These are phyloP conservation scores for Clarireedia monteithiana DNA, from an alignment of 2,329 filamentous ascomycete species.

Conservation along the genomic window DNA sequence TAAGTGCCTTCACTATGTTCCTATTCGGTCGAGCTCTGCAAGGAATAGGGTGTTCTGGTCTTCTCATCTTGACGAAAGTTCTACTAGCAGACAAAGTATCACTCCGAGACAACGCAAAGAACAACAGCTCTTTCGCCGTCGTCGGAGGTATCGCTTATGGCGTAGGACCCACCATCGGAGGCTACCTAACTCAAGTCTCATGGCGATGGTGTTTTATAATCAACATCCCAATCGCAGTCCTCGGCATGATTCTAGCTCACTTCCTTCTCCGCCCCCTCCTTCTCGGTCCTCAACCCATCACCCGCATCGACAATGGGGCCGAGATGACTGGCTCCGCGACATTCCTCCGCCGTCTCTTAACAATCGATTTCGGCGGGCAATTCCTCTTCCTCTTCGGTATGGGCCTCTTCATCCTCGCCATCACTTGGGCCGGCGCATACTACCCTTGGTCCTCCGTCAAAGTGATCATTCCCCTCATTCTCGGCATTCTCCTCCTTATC, in stretches of 20 bases:
- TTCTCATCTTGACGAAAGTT: slow-evolving; percentile 52
- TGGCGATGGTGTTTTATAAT: slow-evolving; percentile 65
- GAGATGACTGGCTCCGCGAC: slow-evolving; percentile 21
- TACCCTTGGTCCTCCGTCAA: slow-evolving; percentile 34
- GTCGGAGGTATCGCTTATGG: slow-evolving; percentile 52
- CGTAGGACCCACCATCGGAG: slow-evolving; percentile 49
- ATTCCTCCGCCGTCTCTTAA: slow-evolving; percentile 38
- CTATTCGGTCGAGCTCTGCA: slow-evolving; percentile 57
- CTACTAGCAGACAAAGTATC: slow-evolving; percentile 59
- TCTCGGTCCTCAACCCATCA: slow-evolving; percentile 38
- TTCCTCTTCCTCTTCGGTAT: slow-evolving; percentile 39
- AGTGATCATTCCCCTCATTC: slow-evolving; percentile 33
- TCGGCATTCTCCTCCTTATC: slow-evolving; percentile 32
- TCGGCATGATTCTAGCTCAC: slow-evolving; percentile 46
- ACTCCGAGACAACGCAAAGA: slow-evolving; percentile 52
- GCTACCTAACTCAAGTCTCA: slow-evolving; percentile 43
- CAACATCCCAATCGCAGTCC: slow-evolving; percentile 46
- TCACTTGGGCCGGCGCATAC: slow-evolving; percentile 37
- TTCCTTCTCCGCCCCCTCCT: slow-evolving; percentile 51
- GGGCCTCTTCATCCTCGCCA: slow-evolving; percentile 36
- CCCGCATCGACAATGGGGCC: slow-evolving; percentile 39
- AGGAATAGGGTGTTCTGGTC: slow-evolving; percentile 52
- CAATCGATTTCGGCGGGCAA: slow-evolving; percentile 49
- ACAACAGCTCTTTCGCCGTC: slow-evolving; percentile 54
- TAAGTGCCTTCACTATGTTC: slow-evolving; percentile 47